Evolutionary conservation across 2,329 filamentous ascomycete species (phyloP).

Genomic region (Dactylellina leptospora): DNA sequence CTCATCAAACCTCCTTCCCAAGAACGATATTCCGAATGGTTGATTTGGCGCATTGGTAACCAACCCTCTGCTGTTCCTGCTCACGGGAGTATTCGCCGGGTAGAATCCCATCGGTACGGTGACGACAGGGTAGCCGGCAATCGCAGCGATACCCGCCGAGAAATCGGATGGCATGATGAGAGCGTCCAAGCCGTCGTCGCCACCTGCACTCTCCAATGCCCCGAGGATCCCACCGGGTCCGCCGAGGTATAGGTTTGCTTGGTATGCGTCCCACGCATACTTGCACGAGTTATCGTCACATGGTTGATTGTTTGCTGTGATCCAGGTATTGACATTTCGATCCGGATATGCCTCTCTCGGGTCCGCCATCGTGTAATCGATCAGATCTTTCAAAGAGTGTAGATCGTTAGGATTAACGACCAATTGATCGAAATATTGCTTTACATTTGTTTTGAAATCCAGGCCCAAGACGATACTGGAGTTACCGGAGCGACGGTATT

Average conservation of each 20-base stretch:
- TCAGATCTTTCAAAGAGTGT: slow-evolving; percentile 21
- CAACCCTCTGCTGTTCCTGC: slow-evolving; percentile 12
- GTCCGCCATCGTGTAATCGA: slow-evolving; percentile 29
- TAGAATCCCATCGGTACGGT: slow-evolving; percentile 42
- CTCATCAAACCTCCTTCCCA: slow-evolving; percentile 37
- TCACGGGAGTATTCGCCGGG: slow-evolving; percentile 4
- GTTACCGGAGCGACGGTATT: slow-evolving; percentile 11
- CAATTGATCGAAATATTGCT: slow-evolving; percentile 32
- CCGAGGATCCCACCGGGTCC: slow-evolving; percentile 38
- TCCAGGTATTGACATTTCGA: slow-evolving; percentile 34
- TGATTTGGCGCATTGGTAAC: slow-evolving; percentile 24
- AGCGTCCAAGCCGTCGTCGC: slow-evolving; percentile 27
- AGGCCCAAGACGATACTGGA: background rate
- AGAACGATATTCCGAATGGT: slow-evolving; percentile 28
- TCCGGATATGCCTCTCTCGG: slow-evolving; percentile 38
- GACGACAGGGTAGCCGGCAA: slow-evolving; percentile 33
- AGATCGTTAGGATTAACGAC: slow-evolving; percentile 34
- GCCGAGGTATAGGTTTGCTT: slow-evolving; percentile 32
- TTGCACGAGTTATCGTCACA: slow-evolving; percentile 41
- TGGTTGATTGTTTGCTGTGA: slow-evolving; percentile 16
- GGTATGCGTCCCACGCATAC: slow-evolving; percentile 18
- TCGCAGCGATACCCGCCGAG: slow-evolving; percentile 27
- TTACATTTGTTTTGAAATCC: slow-evolving; percentile 46
- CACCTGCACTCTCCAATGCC: slow-evolving; percentile 22
- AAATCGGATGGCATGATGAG: slow-evolving; percentile 34